Base-by-base conservation (phyloP, 2,329 filamentous ascomycete species). In the Diaporthe vaccinii region DNA sequence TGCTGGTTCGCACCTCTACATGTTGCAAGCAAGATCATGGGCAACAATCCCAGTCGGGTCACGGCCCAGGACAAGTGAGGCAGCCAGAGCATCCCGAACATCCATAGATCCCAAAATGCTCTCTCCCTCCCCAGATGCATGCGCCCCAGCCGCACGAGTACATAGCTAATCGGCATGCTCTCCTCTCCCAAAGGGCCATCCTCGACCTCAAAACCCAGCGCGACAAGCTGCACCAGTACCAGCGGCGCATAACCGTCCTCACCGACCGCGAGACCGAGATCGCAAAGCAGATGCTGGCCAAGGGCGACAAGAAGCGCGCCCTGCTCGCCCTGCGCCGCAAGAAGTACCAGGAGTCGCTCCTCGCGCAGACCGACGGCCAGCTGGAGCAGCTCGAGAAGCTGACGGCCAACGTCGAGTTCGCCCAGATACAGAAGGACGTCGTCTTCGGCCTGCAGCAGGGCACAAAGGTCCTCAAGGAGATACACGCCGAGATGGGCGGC, bases 151-250 rank as follows among this genome's bases (percentile, higher is more conserved):
- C 49, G 49, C 49, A 67, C 69, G 25, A 34, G 10, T 44, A 61
- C 69, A 34, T 34, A 36, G 65, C 75, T 55, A 55, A 71, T 65
- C 67, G 28, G 49, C 70, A 39, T 57, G 34, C 31, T 22, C 17
- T n/a, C 17, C 31, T 44, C n/a, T 28, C 22, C 15, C 25, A 44
- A 28, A 98, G 96, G 87, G 96, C 96, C 76, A 98, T 98, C 85
- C 93, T 98, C 81, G 96, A 98, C 86, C 94, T 98, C 87, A 98
- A 98, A 87, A 95, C 92, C 85, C 96, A 98, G 87, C 96, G 97
- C 84, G 97, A 99, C 88, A 97, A 95, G 84, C 93, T 99, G 4
- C 96, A 97, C 82, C 95, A 98, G 84, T 98, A 98, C 87, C 96
- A 98, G 85, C 93, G 94, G 81, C 94, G 94, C 81, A 97, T 99